These are phyloP conservation scores for Blakeslea trispora DNA, from an alignment of 371 early-diverging fungal genomes.

Conservation along the genomic window DNA sequence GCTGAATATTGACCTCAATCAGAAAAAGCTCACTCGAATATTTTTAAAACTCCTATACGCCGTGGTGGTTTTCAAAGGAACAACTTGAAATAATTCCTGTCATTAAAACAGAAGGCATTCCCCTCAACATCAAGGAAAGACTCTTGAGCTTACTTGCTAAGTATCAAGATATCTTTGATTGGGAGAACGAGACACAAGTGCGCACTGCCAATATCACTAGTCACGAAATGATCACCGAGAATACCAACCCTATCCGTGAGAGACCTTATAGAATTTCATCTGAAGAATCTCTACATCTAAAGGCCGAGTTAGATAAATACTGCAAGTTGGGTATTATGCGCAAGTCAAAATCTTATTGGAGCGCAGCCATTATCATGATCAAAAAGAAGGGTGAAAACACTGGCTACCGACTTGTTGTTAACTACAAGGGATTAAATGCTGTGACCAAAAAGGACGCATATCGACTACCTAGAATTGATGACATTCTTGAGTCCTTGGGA, in stretches of 20 bases:
- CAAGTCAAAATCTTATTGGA: conserved; percentile 22
- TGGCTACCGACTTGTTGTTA: conserved; percentile 29
- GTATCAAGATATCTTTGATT: conserved; percentile 5
- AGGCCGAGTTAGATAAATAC: conserved; percentile 19
- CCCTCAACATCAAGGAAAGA: no score
- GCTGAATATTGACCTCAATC: no score
- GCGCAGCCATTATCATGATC: conserved; percentile 43
- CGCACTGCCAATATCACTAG: not conserved
- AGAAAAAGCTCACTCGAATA: no score
- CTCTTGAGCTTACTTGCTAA: no score
- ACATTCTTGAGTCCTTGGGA: conserved; percentile 29
- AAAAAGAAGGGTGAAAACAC: conserved; percentile 41
- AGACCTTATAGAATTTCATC: conserved; percentile 8
- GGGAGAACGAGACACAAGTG: conserved; percentile 8
- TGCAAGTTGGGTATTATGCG: conserved; percentile 17
- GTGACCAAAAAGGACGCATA: conserved; percentile 39
- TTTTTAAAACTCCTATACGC: no score
- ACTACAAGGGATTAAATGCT: conserved; percentile 37
- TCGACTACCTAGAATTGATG: conserved; percentile 43
- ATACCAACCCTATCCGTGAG: conserved; percentile 10
- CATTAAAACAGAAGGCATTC: no score
- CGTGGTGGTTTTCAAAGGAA: no score
- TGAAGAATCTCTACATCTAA: conserved; percentile 10
- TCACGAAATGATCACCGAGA: conserved; percentile 16
- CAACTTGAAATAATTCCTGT: no score